Base-by-base conservation (phyloP, 2,329 filamentous ascomycete species). In the Pestalotiopsis sp. region DNA sequence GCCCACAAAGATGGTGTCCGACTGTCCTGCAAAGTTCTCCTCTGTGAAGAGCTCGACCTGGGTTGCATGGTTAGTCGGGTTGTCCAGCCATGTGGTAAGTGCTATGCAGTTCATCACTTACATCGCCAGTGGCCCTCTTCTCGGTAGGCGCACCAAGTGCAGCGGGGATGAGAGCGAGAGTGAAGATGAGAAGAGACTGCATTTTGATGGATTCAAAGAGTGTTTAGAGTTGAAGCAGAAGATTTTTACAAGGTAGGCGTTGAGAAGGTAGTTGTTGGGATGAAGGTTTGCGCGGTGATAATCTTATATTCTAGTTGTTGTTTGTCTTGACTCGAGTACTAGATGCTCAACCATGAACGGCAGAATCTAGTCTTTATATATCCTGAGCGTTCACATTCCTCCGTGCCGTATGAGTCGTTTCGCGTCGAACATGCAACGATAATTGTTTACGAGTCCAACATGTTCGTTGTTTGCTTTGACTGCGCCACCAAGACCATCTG, bases 181-280 rank as follows among this genome's bases (percentile, higher is more conserved):
- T 39, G 23, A 64, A 23, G 62, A 52, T 64, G 23, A 49, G 11
- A 11, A 52, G 17, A 14, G 17, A 64, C 62, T 64, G 62, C 62
- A 64, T 64, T 14, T 64, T 56, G 7, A 23, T 41, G 20, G 14
- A 14, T 12, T 27, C 25, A 23, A 59, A 36, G 12, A 23, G 5
- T 36, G 9, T 23, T 58, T 13, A 27, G 25, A 27, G 12, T 20
- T 13, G 52, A 58, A 59, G 23, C 9, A 27, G 23, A 27, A 11
- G 25, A 25, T 31, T 23, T 59, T 23, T 59, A 2, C 23, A 52
- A 52, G 45, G 45, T 20, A 52, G 6, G 45, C 17, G 17, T 52
- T 52, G 5, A 14, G 17, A 52, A 52, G 45, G 45, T 52, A 23
- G n/a, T 52, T 11, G n/a, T n/a, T 7, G n/a, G 3, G 45, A 52